A percentile compares a stretch with the other conserved stretches of the same genome.
phyloP scores from a whole-genome alignment of 768 basidiomycete genomes.

The Naganishia onofrii region DNA sequence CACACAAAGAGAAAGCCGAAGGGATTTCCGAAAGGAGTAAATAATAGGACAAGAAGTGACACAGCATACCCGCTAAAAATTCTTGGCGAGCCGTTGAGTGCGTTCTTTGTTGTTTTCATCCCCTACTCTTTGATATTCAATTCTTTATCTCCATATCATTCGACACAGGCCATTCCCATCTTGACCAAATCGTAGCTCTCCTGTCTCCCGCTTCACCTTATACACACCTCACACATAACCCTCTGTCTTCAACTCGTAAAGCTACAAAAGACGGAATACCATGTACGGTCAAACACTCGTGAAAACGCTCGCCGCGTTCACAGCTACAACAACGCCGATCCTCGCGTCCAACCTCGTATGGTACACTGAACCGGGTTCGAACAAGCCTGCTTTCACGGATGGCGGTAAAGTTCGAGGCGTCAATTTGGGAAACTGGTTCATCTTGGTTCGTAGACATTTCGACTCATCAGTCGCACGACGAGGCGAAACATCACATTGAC shows the following conservation, averaged over 20 bases:
- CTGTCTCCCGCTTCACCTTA: neutral
- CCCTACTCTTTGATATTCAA: too few species aligned
- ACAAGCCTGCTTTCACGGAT: slow-evolving; percentile 7
- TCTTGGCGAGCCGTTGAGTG: too few species aligned
- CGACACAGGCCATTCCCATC: too few species aligned
- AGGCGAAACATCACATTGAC: neutral
- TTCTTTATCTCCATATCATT: too few species aligned
- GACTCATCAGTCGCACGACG: neutral
- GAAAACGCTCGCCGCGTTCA: neutral
- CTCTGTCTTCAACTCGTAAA: neutral
- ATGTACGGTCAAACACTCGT: neutral
- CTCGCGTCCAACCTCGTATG: slow-evolving; percentile 13
- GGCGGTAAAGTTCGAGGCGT: slow-evolving; percentile 40
- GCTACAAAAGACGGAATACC: neutral
- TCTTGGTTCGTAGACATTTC: slow-evolving; percentile 31
- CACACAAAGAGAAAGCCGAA: too few species aligned
- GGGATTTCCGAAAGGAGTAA: too few species aligned
- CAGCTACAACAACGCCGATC: neutral
- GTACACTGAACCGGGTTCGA: slow-evolving; percentile 23
- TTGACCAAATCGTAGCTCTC: too few species aligned
- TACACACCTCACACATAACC: neutral
- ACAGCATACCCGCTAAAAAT: too few species aligned
- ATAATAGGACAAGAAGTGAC: too few species aligned
- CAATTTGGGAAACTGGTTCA: slow-evolving; percentile 45
- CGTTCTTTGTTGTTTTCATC: too few species aligned